These are phyloP conservation scores for Epichloe typhina DNA, from an alignment of 2,329 filamentous ascomycete genomes.

Conservation along the genomic window DNA sequence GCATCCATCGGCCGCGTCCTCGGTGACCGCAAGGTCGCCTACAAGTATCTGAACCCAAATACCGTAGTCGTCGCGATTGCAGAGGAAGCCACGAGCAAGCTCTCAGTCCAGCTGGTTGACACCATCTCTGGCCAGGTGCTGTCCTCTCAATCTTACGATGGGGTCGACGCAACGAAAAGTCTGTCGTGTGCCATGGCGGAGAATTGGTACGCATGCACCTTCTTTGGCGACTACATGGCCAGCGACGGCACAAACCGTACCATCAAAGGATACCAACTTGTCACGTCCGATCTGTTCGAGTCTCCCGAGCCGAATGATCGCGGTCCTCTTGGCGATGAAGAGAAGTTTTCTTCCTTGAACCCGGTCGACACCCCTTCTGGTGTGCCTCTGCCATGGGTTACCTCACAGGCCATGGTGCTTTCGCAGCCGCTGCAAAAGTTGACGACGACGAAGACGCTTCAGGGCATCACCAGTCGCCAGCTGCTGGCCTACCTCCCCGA, in stretches of 20 bases:
- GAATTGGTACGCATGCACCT: conserved; percentile 90
- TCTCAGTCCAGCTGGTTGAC: conserved; percentile 71
- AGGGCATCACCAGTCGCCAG: conserved; percentile 78
- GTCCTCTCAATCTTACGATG: conserved; percentile 54
- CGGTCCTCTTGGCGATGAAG: conserved; percentile 55
- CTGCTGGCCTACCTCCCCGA: conserved; percentile 67
- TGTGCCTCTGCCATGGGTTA: conserved; percentile 54
- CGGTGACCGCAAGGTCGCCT: conserved; percentile 81
- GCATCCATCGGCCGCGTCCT: conserved; percentile 92
- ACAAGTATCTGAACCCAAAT: conserved; percentile 94
- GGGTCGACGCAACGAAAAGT: conserved; percentile 60
- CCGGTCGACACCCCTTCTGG: conserved; percentile 44
- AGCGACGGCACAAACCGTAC: conserved; percentile 38
- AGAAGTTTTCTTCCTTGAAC: conserved; percentile 67
- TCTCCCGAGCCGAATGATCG: conserved; percentile 73
- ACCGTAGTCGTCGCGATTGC: conserved; percentile 62
- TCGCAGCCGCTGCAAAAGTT: conserved; percentile 67
- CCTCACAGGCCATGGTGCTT: conserved; percentile 71
- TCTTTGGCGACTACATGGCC: conserved; percentile 49
- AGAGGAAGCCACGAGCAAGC: conserved; percentile 41
- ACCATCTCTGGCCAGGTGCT: conserved; percentile 74
- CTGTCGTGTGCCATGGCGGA: conserved; percentile 73
- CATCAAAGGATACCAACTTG: conserved; percentile 74
- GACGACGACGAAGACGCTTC: conserved; percentile 74
- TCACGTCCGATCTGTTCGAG: conserved; percentile 83